Evolutionary conservation across 257 asterid genomes (phyloP).

Genomic region (Anisodus tanguticus): DNA sequence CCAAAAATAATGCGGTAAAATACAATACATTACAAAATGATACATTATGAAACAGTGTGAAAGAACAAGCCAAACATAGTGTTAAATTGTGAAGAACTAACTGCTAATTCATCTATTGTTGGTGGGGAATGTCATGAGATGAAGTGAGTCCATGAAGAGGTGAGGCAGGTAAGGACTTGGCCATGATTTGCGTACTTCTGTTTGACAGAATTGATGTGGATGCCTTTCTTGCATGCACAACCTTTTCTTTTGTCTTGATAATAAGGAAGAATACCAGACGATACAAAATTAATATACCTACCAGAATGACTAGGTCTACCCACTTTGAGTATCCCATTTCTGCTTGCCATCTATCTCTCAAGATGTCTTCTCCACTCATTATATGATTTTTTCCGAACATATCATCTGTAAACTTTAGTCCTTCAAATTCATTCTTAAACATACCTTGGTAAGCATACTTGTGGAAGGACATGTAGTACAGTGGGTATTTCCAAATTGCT

Average conservation of each 20-base stretch:
- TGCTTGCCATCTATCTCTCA: constrained; percentile 34
- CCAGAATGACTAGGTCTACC: constrained; percentile 38
- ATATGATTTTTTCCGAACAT: background rate
- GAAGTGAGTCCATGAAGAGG: constrained; percentile 24
- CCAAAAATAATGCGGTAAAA: background rate
- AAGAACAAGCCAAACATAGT: background rate
- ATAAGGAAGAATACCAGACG: constrained; percentile 37
- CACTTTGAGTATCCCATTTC: constrained; percentile 43
- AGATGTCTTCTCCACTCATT: constrained; percentile 35
- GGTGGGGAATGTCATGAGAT: background rate
- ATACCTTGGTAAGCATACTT: constrained; percentile 47
- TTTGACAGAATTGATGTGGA: constrained; percentile 26
- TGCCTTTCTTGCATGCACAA: constrained; percentile 32
- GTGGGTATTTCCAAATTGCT: constrained; percentile 42
- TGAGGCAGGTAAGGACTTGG: constrained; percentile 22
- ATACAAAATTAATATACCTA: constrained; percentile 36
- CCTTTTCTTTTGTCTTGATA: constrained; percentile 36
- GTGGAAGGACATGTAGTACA: constrained; percentile 45
- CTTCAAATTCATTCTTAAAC: constrained; percentile 45
- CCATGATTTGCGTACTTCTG: constrained; percentile 25
- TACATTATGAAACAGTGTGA: background rate
- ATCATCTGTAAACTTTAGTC: constrained; percentile 33
- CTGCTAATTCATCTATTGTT: background rate
- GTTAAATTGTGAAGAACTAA: background rate
- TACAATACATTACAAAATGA: background rate